A percentile compares a stretch with the other conserved stretches of the same genome.
phyloP scores from a whole-genome alignment of 345 rosid genomes.

The Raphanus raphanistrum region DNA sequence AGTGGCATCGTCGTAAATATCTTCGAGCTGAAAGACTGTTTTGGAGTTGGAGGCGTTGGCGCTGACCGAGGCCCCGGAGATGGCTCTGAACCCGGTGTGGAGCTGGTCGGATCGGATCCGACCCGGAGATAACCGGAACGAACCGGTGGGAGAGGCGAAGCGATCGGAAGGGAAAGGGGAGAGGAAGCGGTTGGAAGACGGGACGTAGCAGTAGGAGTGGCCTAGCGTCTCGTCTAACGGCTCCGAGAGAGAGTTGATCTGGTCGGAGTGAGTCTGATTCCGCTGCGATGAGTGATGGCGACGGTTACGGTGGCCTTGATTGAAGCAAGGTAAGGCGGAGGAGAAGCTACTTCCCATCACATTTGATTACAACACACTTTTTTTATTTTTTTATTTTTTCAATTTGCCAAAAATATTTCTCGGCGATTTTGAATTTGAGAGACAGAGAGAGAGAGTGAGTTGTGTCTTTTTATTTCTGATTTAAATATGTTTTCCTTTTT shows the following conservation, averaged over 20 bases:
- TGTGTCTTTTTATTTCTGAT: constrained; percentile 34
- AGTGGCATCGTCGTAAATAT: constrained; percentile 77
- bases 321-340: constrained; percentile 70
- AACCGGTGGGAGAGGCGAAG: constrained; percentile 74
- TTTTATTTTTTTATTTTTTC: too few species aligned
- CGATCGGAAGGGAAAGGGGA: constrained; percentile 91
- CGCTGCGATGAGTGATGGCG: constrained; percentile 25
- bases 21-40: constrained; percentile 75
- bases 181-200: constrained; percentile 82
- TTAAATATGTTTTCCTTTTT: constrained; percentile 41
- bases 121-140: constrained; percentile 85
- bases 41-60: constrained; percentile 82
- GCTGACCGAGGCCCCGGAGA: constrained; percentile 91
- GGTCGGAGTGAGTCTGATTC: constrained; percentile 21
- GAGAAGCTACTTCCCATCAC: constrained; percentile 99
- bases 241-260: constrained; percentile 51
- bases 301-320: constrained; percentile 49
- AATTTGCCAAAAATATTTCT: constrained; percentile 23
- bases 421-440: constrained; percentile 20
- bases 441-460: constrained; percentile 23
- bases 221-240: constrained; percentile 94
- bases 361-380: constrained; percentile 53
- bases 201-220: constrained; percentile 93
- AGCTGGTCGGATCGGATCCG: constrained; percentile 48
- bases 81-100: constrained; percentile 65